phyloP scores from a whole-genome alignment of 1,284 basidiomycete species.

The Agaricales sp. region DNA sequence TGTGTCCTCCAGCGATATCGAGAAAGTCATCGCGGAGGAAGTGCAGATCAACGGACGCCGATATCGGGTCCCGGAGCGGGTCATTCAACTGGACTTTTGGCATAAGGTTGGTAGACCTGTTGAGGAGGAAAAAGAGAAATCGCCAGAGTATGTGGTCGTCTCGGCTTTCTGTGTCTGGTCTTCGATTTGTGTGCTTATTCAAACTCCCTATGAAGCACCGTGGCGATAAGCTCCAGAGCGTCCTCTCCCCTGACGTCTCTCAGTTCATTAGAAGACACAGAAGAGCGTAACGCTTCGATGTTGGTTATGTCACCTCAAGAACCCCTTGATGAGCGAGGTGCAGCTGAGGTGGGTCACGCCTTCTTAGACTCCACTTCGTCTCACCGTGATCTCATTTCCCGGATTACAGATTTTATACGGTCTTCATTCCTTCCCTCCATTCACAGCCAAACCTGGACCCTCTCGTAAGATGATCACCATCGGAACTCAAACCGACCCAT shows the following conservation, averaged over 20 bases:
- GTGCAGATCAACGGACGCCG: slow-evolving; percentile 75
- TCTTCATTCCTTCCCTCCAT: slow-evolving; percentile 6
- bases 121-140: slow-evolving; percentile 30
- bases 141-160: neutral
- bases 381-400: neutral
- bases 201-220: neutral
- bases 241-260: slow-evolving; percentile 70
- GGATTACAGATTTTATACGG: neutral
- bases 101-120: slow-evolving; percentile 55
- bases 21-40: slow-evolving; percentile 56
- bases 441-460: slow-evolving; percentile 8
- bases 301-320: neutral
- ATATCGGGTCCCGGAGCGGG: slow-evolving; percentile 89
- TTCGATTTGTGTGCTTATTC: neutral
- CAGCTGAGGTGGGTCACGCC: neutral
- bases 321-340: neutral
- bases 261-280: slow-evolving; percentile 56
- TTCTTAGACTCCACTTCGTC: neutral
- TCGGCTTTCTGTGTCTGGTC: neutral
- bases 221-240: slow-evolving; percentile 27
- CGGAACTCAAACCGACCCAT: neutral
- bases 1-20: slow-evolving; percentile 26
- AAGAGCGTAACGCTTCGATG: slow-evolving; percentile 24
- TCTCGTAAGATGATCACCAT: neutral
- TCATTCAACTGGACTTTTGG: slow-evolving; percentile 95